A percentile compares a stretch with the other conserved stretches of the same genome.
Conservation (phyloP, 305 asterid genomes). For the Ilex paraguariensis region DNA sequence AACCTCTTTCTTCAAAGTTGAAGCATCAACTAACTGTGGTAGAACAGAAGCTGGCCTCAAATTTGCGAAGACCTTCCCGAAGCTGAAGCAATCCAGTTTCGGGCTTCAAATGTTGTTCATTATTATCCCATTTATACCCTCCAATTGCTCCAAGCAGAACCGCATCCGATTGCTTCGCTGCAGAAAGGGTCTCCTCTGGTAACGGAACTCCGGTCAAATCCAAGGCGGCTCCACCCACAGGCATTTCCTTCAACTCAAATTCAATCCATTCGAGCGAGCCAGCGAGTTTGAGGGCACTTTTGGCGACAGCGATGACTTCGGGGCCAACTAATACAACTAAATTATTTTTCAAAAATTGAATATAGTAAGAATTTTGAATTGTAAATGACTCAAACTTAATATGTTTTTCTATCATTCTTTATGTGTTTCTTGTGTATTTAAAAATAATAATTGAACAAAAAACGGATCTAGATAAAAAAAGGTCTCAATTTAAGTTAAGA, state of each 20-base stretch:
- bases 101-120: slow-evolving; percentile 92
- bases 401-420: too few relatives aligned
- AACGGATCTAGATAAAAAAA: too few relatives aligned
- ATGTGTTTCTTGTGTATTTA: too few relatives aligned
- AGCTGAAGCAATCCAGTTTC: slow-evolving; percentile 98
- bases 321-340: too few relatives aligned
- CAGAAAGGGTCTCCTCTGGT: slow-evolving; percentile 79
- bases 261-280: too few relatives aligned
- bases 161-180: slow-evolving; percentile 81
- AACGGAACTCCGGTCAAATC: slow-evolving; percentile 91
- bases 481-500: too few relatives aligned
- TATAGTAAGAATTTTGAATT: too few relatives aligned
- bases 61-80: slow-evolving; percentile 89
- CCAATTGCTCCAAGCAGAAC: slow-evolving; percentile 98
- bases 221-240: slow-evolving; percentile 92
- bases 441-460: too few relatives aligned
- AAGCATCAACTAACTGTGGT: slow-evolving; percentile 94
- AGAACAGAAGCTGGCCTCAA: slow-evolving; percentile 93
- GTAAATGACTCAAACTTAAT: too few relatives aligned
- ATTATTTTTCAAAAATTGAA: too few relatives aligned
- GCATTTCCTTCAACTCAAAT: slow-evolving; percentile 82
- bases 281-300: too few relatives aligned
- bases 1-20: slow-evolving; percentile 86
- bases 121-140: slow-evolving; percentile 98
- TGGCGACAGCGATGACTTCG: too few relatives aligned